Percentiles rank a stretch among this genome's conserved stretches.
Conservation (phyloP, 1,139 yeast species). For the Scheffersomyces insectosa region DNA sequence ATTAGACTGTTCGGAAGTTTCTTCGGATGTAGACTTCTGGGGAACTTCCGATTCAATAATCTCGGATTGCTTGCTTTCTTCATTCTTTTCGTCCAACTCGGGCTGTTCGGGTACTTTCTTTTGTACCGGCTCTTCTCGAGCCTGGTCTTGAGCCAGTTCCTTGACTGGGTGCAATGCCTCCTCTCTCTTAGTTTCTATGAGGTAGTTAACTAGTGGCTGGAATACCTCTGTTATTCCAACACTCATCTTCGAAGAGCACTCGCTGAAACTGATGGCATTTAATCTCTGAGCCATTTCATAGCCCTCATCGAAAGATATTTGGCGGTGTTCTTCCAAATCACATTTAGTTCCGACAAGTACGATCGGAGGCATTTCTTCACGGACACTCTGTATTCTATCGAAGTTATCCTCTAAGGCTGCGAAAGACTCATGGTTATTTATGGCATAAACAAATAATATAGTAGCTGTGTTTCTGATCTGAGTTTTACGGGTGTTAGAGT, state of each 20-base stretch:
- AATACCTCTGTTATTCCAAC: slow-evolving; percentile 29
- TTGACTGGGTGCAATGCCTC: not conserved
- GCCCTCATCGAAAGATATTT: slow-evolving; percentile 32
- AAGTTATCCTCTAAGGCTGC: slow-evolving; percentile 27
- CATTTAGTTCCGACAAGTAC: slow-evolving; percentile 35
- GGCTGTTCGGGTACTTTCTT: too few relatives aligned
- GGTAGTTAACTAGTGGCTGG: slow-evolving; percentile 21
- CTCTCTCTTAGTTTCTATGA: not conserved
- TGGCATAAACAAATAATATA: slow-evolving; percentile 33
- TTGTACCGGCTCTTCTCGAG: too few relatives aligned
- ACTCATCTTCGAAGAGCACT: slow-evolving; percentile 28
- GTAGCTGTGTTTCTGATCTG: slow-evolving; percentile 33
- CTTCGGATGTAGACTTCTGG: too few relatives aligned
- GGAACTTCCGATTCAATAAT: too few relatives aligned
- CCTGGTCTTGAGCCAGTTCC: too few relatives aligned
- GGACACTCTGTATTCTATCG: slow-evolving; percentile 20
- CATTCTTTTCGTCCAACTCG: too few relatives aligned
- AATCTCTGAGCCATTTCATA: slow-evolving; percentile 24
- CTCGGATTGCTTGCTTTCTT: too few relatives aligned
- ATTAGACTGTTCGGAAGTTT: too few relatives aligned
- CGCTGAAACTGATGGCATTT: slow-evolving; percentile 30
- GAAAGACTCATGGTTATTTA: slow-evolving; percentile 28
- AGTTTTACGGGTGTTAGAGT: slow-evolving; percentile 24
- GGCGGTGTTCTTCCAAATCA: slow-evolving; percentile 27
- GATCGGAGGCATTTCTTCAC: slow-evolving; percentile 28